Conservation (phyloP, 2,329 filamentous ascomycete species). For the Penicillium brasilianum region DNA sequence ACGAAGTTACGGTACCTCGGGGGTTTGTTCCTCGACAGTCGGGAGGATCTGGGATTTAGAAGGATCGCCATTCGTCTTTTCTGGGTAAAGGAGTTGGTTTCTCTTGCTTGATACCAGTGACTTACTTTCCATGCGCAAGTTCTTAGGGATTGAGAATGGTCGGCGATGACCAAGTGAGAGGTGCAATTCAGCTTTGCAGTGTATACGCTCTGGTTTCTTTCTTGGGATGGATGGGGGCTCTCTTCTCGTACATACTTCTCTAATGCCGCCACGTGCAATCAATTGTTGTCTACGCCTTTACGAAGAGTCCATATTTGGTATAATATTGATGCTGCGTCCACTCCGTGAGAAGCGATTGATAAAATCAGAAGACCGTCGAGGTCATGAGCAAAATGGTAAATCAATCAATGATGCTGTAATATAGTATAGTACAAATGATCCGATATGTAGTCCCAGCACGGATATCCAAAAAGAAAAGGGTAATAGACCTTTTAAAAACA, state of each 20-base stretch:
- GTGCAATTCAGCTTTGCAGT: constrained; percentile 14
- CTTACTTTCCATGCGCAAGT: constrained; percentile 29
- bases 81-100: constrained; percentile 33
- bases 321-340: background rate
- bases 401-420: constrained; percentile 22
- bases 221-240: constrained; percentile 7
- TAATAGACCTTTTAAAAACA: constrained; percentile 1
- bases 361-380: background rate
- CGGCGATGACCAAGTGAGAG: background rate
- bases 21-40: constrained; percentile 7
- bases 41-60: constrained; percentile 19
- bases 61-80: constrained; percentile 25
- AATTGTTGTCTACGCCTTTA: background rate
- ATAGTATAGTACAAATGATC: constrained; percentile 31
- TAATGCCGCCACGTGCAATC: constrained; percentile 17
- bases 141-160: constrained; percentile 15
- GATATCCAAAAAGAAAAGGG: constrained; percentile 17
- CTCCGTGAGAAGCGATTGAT: background rate
- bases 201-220: constrained; percentile 22
- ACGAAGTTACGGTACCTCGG: constrained; percentile 16
- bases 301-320: background rate
- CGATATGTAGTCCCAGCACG: constrained; percentile 24
- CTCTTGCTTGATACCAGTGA: constrained; percentile 35
- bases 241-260: constrained; percentile 27
- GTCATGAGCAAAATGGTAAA: constrained; percentile 13